Evolutionary conservation across 495 filamentous ascomycete genomes (phyloP).

Genomic region (Podospora bellae-mahoneyi): DNA sequence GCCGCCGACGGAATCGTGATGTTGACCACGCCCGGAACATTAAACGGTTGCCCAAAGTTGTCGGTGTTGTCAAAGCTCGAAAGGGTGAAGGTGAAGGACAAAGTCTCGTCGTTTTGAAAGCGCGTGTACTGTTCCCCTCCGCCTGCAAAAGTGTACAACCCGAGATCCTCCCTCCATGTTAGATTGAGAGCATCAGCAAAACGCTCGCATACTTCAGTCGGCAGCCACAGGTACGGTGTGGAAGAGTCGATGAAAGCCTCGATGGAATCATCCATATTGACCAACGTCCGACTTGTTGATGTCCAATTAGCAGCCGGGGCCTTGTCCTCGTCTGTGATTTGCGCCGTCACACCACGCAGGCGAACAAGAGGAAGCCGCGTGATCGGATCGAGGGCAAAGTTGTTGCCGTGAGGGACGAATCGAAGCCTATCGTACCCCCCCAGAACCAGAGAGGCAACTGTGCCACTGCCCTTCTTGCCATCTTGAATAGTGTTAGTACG

Average conservation of each 20-base stretch:
- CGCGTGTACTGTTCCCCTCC: slow-evolving; percentile 33
- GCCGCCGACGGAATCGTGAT: slow-evolving; percentile 62
- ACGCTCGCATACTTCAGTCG: slow-evolving; percentile 54
- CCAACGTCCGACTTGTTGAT: slow-evolving; percentile 36
- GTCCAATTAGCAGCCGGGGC: slow-evolving; percentile 42
- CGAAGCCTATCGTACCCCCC: slow-evolving; percentile 63
- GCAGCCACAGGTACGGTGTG: slow-evolving; percentile 67
- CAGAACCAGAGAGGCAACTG: slow-evolving; percentile 55
- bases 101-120: slow-evolving; percentile 35
- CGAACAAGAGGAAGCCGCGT: slow-evolving; percentile 49
- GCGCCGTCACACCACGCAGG: slow-evolving; percentile 54
- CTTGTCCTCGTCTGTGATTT: slow-evolving; percentile 37
- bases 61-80: slow-evolving; percentile 48
- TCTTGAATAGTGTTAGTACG: slow-evolving; percentile 30
- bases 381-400: slow-evolving; percentile 50
- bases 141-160: slow-evolving; percentile 41
- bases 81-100: slow-evolving; percentile 59
- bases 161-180: slow-evolving; percentile 51
- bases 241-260: slow-evolving; percentile 61
- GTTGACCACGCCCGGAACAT: slow-evolving; percentile 50
- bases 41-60: slow-evolving; percentile 40
- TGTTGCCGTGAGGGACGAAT: slow-evolving; percentile 52
- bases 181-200: slow-evolving; percentile 61
- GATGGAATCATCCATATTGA: slow-evolving; percentile 45
- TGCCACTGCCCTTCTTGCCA: slow-evolving; percentile 36